These are phyloP conservation scores for Sclerotinia spermophila DNA, from an alignment of 2,329 filamentous ascomycete species.

Conservation along the genomic window DNA sequence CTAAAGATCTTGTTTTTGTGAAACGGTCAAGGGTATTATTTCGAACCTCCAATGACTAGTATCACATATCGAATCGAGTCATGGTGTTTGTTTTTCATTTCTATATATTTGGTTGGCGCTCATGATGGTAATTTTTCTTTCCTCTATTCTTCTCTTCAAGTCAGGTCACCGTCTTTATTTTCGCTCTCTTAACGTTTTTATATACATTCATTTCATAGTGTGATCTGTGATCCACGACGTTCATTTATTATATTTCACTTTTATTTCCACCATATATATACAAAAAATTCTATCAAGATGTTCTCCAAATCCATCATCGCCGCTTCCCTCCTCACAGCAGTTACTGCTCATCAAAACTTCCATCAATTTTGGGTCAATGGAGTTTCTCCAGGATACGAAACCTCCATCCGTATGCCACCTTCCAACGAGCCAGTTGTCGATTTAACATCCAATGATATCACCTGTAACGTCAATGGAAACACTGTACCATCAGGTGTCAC, in stretches of 20 bases:
- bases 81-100: neutral
- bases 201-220: constrained; percentile 11
- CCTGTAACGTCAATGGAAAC: constrained; percentile 45
- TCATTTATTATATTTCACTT: constrained; percentile 27
- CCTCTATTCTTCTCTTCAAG: constrained; percentile 6
- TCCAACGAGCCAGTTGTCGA: constrained; percentile 50
- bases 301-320: constrained; percentile 28
- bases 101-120: constrained; percentile 13
- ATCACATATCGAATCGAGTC: neutral
- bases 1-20: neutral
- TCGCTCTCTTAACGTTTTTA: neutral
- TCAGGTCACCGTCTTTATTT: neutral
- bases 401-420: constrained; percentile 43
- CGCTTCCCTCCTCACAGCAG: constrained; percentile 32
- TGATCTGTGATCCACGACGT: constrained; percentile 22
- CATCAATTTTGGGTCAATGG: constrained; percentile 44
- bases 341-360: constrained; percentile 41
- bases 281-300: constrained; percentile 29
- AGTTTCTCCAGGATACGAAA: constrained; percentile 38
- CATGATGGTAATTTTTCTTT: neutral
- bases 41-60: neutral
- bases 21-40: neutral
- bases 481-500: constrained; percentile 35
- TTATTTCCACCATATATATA: constrained; percentile 19
- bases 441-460: constrained; percentile 46